phyloP scores from a whole-genome alignment of 2,329 filamentous ascomycete genomes.

The Hymenoscyphus scutula region DNA sequence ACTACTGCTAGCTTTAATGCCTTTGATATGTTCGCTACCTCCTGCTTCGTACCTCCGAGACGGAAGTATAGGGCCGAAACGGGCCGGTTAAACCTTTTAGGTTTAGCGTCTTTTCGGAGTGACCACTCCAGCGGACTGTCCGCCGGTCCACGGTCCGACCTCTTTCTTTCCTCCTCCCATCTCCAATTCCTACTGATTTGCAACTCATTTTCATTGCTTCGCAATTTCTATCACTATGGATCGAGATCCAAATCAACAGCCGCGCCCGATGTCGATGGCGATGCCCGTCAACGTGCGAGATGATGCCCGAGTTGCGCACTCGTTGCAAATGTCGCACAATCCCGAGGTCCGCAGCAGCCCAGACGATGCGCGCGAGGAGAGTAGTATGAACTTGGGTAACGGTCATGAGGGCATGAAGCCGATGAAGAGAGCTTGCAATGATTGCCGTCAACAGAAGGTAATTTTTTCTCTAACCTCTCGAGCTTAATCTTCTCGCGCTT shows the following conservation, averaged over 20 bases:
- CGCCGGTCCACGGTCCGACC: not conserved
- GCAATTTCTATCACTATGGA: not conserved
- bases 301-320: conserved; percentile 3
- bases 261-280: not conserved
- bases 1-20: no score
- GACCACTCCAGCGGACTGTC: no score
- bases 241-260: not conserved
- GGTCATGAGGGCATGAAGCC: conserved; percentile 11
- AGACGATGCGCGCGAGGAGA: not conserved
- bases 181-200: not conserved
- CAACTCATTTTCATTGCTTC: not conserved
- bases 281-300: not conserved
- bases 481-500: not conserved
- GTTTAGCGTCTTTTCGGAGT: no score
- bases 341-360: conserved; percentile 2
- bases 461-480: not conserved
- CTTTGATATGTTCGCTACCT: no score
- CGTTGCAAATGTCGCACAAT: not conserved
- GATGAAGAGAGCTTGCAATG: conserved; percentile 16
- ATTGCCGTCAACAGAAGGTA: conserved; percentile 14
- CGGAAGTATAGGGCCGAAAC: not conserved
- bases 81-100: not conserved
- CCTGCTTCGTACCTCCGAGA: no score
- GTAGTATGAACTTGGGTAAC: conserved; percentile 1
- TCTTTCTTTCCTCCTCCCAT: not conserved